Conservation (phyloP, 2,329 filamentous ascomycete species). For the Pyricularia grisea region DNA sequence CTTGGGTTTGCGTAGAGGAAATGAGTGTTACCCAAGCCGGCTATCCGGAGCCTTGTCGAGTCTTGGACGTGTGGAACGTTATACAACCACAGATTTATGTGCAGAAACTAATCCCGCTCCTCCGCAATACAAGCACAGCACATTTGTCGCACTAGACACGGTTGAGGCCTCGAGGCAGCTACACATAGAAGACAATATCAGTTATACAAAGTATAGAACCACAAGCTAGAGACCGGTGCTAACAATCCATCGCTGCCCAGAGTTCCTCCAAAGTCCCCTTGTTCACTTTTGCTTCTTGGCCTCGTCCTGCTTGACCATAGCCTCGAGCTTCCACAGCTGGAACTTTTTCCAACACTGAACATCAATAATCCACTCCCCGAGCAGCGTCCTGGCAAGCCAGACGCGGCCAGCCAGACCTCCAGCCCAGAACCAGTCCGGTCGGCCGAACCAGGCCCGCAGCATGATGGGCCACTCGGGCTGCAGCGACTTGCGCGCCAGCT, state of each 20-base stretch:
- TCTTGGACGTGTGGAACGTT: not conserved
- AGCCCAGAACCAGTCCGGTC: slow-evolving; percentile 32
- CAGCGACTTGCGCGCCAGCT: slow-evolving; percentile 32
- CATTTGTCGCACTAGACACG: too few species aligned
- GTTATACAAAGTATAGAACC: too few species aligned
- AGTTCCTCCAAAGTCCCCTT: not conserved
- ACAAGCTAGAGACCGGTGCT: too few species aligned
- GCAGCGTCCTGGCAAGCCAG: slow-evolving; percentile 17
- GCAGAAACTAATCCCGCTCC: too few species aligned
- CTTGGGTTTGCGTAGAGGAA: not conserved
- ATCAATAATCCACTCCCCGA: slow-evolving; percentile 30
- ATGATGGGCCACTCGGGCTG: slow-evolving; percentile 19
- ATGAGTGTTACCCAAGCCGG: not conserved
- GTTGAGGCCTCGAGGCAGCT: too few species aligned
- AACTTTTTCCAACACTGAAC: slow-evolving; percentile 22
- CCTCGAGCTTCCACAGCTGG: slow-evolving; percentile 21
- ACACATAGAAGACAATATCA: too few species aligned
- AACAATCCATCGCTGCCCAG: too few species aligned
- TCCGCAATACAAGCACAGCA: too few species aligned
- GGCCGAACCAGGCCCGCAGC: slow-evolving; percentile 25
- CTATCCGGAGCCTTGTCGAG: not conserved
- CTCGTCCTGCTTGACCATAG: slow-evolving; percentile 16
- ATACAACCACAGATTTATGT: too few species aligned
- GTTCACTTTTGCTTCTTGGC: slow-evolving; percentile 11
- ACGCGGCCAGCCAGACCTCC: slow-evolving; percentile 21